Conservation (phyloP, 2,329 filamentous ascomycete species). For the Colletotrichum endophyticum region DNA sequence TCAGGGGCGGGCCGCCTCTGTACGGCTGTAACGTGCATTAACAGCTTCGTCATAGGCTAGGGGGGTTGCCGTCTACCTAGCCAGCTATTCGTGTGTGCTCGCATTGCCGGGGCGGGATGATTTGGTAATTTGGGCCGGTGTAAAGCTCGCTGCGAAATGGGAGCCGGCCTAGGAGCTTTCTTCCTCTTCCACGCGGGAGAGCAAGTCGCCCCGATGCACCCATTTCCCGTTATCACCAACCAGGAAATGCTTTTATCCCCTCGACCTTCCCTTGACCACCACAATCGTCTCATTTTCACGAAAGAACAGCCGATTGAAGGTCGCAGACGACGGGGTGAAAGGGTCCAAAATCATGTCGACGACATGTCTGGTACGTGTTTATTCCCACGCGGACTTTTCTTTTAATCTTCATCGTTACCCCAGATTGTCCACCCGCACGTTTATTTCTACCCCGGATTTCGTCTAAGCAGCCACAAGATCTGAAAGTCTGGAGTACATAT, state of each 20-base stretch:
- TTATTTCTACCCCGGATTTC: neutral
- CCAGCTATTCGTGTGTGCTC: neutral
- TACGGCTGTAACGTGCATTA: neutral
- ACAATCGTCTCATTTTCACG: neutral
- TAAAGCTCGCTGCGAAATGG: neutral
- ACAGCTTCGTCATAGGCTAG: slow-evolving; percentile 6
- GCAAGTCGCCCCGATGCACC: neutral
- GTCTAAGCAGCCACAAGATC: neutral
- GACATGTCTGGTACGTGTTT: slow-evolving; percentile 5
- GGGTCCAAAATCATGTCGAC: slow-evolving; percentile 9
- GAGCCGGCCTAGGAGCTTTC: neutral
- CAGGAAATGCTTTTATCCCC: neutral
- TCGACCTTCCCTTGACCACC: neutral
- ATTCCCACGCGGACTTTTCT: neutral
- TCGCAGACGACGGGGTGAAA: neutral
- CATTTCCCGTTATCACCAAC: slow-evolving; percentile 1
- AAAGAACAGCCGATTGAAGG: neutral
- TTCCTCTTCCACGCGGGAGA: neutral
- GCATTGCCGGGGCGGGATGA: neutral
- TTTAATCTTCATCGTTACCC: neutral
- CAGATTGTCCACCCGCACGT: neutral
- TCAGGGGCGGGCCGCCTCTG: neutral
- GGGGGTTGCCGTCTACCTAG: neutral
- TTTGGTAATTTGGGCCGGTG: neutral
- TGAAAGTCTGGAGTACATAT: neutral